Conservation (phyloP, 257 asterid species). For the Nicotiana undulata region DNA sequence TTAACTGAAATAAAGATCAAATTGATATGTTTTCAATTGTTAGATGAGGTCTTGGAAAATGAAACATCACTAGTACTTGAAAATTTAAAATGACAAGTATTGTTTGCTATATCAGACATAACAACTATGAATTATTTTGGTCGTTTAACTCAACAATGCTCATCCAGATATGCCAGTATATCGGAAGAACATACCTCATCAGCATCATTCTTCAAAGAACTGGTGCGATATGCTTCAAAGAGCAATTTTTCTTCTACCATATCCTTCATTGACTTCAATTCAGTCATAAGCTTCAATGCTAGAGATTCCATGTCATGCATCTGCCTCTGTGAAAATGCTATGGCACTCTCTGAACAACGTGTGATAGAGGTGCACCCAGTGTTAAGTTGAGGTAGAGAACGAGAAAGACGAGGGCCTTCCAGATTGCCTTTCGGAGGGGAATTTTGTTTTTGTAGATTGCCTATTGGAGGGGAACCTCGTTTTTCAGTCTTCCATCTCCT, state of each 20-base stretch:
- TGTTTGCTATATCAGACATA: background rate
- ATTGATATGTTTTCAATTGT: background rate
- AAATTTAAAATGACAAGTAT: background rate
- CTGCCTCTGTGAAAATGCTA: constrained; percentile 85
- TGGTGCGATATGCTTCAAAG: constrained; percentile 66
- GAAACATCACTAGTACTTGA: background rate
- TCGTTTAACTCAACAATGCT: background rate
- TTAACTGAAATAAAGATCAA: background rate
- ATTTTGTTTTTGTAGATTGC: constrained; percentile 38
- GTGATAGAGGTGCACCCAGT: constrained; percentile 63
- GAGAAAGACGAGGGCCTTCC: constrained; percentile 56
- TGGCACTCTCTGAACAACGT: constrained; percentile 71
- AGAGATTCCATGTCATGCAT: constrained; percentile 79
- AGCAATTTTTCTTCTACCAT: constrained; percentile 75
- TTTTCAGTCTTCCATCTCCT: constrained; percentile 35
- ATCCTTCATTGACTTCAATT: constrained; percentile 83
- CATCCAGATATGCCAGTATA: background rate
- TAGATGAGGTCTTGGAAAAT: background rate
- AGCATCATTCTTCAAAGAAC: constrained; percentile 55
- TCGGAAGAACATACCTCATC: constrained; percentile 55
- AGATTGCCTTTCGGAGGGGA: constrained; percentile 40
- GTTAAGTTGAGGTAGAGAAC: constrained; percentile 52
- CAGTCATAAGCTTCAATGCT: constrained; percentile 60
- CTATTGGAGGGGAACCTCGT: constrained; percentile 31
- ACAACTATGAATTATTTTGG: background rate